Base-by-base conservation (phyloP, 768 basidiomycete species). In the Lactarius pseudohatsudake region DNA sequence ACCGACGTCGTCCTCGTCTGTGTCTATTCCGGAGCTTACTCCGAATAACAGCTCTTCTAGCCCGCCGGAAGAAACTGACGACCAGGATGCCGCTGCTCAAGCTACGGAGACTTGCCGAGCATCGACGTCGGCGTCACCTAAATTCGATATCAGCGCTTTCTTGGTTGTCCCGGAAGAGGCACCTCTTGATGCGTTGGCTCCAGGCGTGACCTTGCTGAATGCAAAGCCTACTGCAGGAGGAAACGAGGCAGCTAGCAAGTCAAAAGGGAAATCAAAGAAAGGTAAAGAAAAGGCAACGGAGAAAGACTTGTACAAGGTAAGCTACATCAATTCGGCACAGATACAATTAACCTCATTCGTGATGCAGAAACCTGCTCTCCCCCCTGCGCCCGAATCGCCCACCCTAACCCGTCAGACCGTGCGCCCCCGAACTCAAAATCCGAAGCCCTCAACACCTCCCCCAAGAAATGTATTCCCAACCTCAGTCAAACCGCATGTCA, bases 41-140 rank as follows among this genome's bases (percentile, higher is more conserved):
- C 72, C 72, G 5, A 72, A 72, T 55, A 64, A 65, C 50, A 72
- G 69, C 59, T 72, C 71, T 15, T 72, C 72, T n/a, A 72, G 72
- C 36, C 72, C 72, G 15, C 56, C 59, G 16, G 69, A 64, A 54
- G 66, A 67, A 26, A 47, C 11, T 2, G 71, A 72, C 15, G 66
- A 71, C 26, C 62, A 64, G 11, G 57, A 59, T 47, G 16, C 20
- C 18, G 41, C 30, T 26, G 4, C 34, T 40, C 62, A 43, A 36
- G 58, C 34, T 34, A 28, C 43, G 7, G 66, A 64, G 34, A 38
- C 62, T 20, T 50, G 55, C 56, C 55, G n/a, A 43, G 62, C 32
- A 50, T 65, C 67, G 11, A 30, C 64, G 11, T 54, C 69, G 4
- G 59, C 54, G 2, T 61, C 65, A 13, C 68, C 62, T 3, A 47